phyloP scores from a whole-genome alignment of 2,329 filamentous ascomycete species.

The Fusarium xyrophilum region DNA sequence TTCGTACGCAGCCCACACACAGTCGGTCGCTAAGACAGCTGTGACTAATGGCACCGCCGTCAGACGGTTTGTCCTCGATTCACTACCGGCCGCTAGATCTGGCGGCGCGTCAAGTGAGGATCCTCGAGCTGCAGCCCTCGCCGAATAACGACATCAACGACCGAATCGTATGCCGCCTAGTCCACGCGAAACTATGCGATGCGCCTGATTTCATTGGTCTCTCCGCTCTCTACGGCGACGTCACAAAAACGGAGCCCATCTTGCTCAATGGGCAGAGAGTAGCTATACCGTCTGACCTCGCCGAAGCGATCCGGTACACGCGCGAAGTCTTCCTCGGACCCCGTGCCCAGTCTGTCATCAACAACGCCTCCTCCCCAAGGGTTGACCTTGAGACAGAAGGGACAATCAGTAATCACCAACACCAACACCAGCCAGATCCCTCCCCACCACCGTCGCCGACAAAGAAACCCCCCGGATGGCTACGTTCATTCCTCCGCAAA shows the following conservation, averaged over 20 bases:
- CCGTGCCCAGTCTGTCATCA: conserved; percentile 5
- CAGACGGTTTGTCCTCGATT: conserved; percentile 31
- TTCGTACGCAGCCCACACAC: not conserved
- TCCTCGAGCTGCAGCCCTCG: conserved; percentile 34
- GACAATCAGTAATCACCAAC: not conserved
- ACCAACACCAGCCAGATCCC: not conserved
- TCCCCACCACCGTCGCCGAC: conserved; percentile 23
- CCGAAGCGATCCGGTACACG: conserved; percentile 33
- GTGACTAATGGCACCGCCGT: conserved; percentile 25
- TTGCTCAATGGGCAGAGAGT: conserved; percentile 24
- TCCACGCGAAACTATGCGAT: conserved; percentile 28
- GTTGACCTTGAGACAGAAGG: conserved; percentile 17
- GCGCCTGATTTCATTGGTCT: conserved; percentile 35
- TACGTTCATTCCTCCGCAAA: conserved; percentile 29
- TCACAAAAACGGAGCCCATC: conserved; percentile 31
- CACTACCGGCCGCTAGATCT: conserved; percentile 31
- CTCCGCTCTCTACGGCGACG: conserved; percentile 33
- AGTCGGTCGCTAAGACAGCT: not conserved
- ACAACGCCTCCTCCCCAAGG: conserved; percentile 11
- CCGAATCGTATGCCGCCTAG: conserved; percentile 30
- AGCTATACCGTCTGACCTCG: conserved; percentile 23
- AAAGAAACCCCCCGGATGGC: conserved; percentile 33
- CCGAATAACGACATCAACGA: conserved; percentile 31
- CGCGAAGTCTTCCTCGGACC: conserved; percentile 33
- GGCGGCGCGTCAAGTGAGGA: conserved; percentile 21